These are phyloP conservation scores for Pugionium cornutum DNA, from an alignment of 345 rosid species.

Conservation along the genomic window DNA sequence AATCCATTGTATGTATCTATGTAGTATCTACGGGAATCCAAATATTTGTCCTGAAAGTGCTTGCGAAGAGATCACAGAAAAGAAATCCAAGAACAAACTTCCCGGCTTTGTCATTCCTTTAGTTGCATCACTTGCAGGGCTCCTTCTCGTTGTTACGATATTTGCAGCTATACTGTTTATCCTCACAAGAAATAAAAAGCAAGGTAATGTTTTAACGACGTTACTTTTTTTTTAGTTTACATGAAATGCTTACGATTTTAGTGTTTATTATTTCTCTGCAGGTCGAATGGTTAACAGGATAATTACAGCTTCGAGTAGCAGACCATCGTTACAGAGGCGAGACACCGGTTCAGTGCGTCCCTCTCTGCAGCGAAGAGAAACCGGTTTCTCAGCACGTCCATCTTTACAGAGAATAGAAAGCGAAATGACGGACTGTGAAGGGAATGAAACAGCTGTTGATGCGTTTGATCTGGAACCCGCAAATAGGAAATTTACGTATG, in stretches of 20 bases:
- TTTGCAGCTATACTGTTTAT: slow-evolving; percentile 20
- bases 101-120: slow-evolving; percentile 37
- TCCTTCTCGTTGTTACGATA: slow-evolving; percentile 28
- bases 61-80: slow-evolving; percentile 27
- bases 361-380: slow-evolving; percentile 35
- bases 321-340: slow-evolving; percentile 37
- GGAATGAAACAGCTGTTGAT: slow-evolving; percentile 27
- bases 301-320: slow-evolving; percentile 27
- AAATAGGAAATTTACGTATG: slow-evolving; percentile 40
- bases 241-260: background rate
- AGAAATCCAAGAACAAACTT: slow-evolving; percentile 24
- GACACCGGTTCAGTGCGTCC: slow-evolving; percentile 29
- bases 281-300: slow-evolving; percentile 13
- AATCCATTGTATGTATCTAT: background rate
- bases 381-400: slow-evolving; percentile 16
- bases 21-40: slow-evolving; percentile 44
- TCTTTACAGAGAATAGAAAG: slow-evolving; percentile 39
- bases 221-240: background rate
- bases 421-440: slow-evolving; percentile 31
- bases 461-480: slow-evolving; percentile 33
- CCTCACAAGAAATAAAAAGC: slow-evolving; percentile 24
- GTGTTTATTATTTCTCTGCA: background rate
- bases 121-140: slow-evolving; percentile 41
- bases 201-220: slow-evolving; percentile 15
- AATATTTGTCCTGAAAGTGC: slow-evolving; percentile 31